phyloP scores from a whole-genome alignment of 495 filamentous ascomycete genomes.

The Neurospora sp. region DNA sequence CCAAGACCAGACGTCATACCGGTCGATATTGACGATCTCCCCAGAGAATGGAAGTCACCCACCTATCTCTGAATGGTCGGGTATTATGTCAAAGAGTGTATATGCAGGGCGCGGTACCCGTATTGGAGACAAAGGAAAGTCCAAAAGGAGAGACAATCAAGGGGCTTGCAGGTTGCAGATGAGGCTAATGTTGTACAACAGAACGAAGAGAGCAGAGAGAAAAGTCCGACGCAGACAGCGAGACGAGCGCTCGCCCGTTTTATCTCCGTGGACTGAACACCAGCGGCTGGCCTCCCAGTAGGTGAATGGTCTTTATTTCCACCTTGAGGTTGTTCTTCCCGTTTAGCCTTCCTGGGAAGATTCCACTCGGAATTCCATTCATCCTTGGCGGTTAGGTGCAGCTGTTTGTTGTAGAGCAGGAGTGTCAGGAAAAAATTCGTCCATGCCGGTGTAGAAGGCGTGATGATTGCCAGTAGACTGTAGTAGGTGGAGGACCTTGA shows the following conservation, averaged over 20 bases:
- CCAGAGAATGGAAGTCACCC: neutral
- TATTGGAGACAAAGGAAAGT: neutral
- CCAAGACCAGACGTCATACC: neutral
- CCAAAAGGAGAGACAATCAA: neutral
- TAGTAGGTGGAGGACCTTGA: neutral
- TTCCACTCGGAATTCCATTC: neutral
- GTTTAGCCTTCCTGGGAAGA: neutral
- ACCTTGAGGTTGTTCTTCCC: neutral
- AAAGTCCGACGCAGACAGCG: neutral
- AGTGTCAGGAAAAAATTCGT: neutral
- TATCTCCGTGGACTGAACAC: neutral
- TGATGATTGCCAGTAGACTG: neutral
- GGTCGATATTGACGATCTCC: neutral
- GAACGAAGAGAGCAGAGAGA: neutral
- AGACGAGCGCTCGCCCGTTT: neutral
- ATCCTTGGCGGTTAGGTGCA: neutral
- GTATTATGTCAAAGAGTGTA: neutral
- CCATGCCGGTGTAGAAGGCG: neutral
- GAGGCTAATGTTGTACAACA: neutral
- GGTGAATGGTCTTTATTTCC: neutral
- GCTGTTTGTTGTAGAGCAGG: neutral
- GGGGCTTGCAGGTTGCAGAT: neutral
- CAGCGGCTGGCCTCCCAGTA: neutral
- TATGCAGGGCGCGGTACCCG: neutral
- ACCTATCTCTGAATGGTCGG: neutral